Base-by-base conservation (phyloP, 73 alveolate species). In the Paramecium bursaria region DNA sequence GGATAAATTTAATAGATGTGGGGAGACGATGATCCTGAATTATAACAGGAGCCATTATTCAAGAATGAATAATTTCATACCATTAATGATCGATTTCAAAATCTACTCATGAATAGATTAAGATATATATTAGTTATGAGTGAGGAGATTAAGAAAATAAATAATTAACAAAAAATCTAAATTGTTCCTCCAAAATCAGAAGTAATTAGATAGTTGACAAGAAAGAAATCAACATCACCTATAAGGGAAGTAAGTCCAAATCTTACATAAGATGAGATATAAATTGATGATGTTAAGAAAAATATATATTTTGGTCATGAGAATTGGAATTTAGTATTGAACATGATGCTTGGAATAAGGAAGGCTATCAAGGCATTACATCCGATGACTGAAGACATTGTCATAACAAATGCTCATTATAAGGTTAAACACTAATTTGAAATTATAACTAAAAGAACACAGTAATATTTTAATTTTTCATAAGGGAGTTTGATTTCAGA, bases 271-370 rank as follows among this genome's bases (percentile, higher is more conserved):
- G 39, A 25, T n/a, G 33, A 75, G 23, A 47, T 46, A 23, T 11
- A 50, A 9, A 42, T 48, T 79, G 85, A 53, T 3, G 42, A 47
- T 54, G 80, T 53, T 13, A 42, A 73, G 35, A 87, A 79, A 46
- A 67, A 85, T 26, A 88, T 94, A 21, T 94, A 92, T 57, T 90
- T 89, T 30, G 97, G 95, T 17, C 97, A 94, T 86, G 95, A 92
- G 51, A 93, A 92, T 51, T 94, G 95, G 88, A 94, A 94, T 75
- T 50, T 92, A 21, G 96, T 94, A 29, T 85, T 92, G 55, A 93
- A 94, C 54, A 94, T 94, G 75, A 94, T 94, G 98, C 85, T 94
- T 23, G 98, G 98, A 15, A 94, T 94, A 0, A 93, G 94, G 86
- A 91, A 94, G 50, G 96, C 98, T 14, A 92, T 94, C 47, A 92